These are phyloP conservation scores for Ceratocystis papillata DNA, from an alignment of 2,329 filamentous ascomycete species.

Conservation along the genomic window DNA sequence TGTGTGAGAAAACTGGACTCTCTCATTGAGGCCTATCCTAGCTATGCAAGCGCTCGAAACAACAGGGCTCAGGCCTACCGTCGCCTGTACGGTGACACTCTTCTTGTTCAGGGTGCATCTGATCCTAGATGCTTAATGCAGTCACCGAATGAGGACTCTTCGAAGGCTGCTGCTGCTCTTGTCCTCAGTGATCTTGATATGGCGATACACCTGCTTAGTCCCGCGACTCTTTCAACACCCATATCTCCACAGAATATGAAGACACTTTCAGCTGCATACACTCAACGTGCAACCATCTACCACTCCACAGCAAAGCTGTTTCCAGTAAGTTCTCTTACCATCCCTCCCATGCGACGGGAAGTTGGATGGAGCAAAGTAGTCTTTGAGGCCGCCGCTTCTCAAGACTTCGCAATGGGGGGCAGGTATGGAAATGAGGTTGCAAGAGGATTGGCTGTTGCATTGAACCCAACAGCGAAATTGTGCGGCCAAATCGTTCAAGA, in stretches of 20 bases:
- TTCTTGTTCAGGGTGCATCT: slow-evolving; percentile 38
- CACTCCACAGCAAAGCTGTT: slow-evolving; percentile 47
- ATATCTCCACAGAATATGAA: slow-evolving; percentile 55
- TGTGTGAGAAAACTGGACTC: slow-evolving; percentile 41
- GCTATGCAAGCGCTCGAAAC: slow-evolving; percentile 62
- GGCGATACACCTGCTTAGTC: slow-evolving; percentile 50
- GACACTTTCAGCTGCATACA: slow-evolving; percentile 58
- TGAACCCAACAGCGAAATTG: slow-evolving; percentile 58
- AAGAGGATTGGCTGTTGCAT: slow-evolving; percentile 51
- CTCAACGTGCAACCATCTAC: slow-evolving; percentile 58
- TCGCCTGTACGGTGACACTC: slow-evolving; percentile 50
- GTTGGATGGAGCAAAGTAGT: slow-evolving; percentile 41
- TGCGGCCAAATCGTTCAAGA: slow-evolving; percentile 59
- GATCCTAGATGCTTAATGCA: slow-evolving; percentile 36
- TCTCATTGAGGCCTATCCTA: slow-evolving; percentile 48
- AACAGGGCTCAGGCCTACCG: slow-evolving; percentile 61
- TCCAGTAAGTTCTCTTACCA: slow-evolving; percentile 31
- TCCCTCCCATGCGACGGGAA: slow-evolving; percentile 37
- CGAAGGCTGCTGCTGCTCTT: slow-evolving; percentile 33
- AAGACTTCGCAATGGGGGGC: slow-evolving; percentile 53
- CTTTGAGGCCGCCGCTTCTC: slow-evolving; percentile 52
- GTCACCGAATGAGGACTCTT: slow-evolving; percentile 33
- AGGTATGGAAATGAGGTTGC: slow-evolving; percentile 56
- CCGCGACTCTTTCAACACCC: slow-evolving; percentile 38
- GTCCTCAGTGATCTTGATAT: slow-evolving; percentile 45